Percentiles rank a stretch among this genome's conserved stretches.
phyloP scores from a whole-genome alignment of 2,329 filamentous ascomycete species.

The Ramularia collo-cygni region DNA sequence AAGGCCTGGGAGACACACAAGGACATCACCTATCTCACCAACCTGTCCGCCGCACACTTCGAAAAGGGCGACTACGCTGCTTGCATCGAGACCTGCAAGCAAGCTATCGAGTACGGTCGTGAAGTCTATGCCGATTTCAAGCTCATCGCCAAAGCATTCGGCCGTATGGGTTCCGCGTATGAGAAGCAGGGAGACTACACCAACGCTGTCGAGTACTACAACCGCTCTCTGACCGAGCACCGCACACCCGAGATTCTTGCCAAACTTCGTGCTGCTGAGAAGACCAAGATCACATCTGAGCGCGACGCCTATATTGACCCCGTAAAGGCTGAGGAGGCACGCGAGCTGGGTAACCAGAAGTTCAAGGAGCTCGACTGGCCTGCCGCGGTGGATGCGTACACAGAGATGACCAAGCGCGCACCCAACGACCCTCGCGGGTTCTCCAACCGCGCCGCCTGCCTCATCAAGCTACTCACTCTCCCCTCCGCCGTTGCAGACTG shows the following conservation, averaged over 20 bases:
- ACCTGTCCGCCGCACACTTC: conserved; percentile 86
- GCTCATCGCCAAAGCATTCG: conserved; percentile 94
- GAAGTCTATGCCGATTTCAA: conserved; percentile 94
- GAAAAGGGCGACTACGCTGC: conserved; percentile 93
- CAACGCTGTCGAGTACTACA: conserved; percentile 80
- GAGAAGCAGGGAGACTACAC: conserved; percentile 79
- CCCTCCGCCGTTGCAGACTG: conserved; percentile 90
- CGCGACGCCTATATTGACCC: conserved; percentile 81
- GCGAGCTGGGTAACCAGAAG: conserved; percentile 88
- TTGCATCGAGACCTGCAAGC: conserved; percentile 76
- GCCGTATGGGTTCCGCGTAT: conserved; percentile 86
- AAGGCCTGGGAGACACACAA: conserved; percentile 94
- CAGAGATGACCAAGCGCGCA: conserved; percentile 92
- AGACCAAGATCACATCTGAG: conserved; percentile 69
- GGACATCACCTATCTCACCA: conserved; percentile 97
- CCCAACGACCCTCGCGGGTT: conserved; percentile 90
- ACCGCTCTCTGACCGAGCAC: conserved; percentile 92
- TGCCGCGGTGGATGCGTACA: conserved; percentile 86
- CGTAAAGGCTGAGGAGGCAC: conserved; percentile 87
- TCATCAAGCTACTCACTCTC: conserved; percentile 95
- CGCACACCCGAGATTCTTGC: conserved; percentile 87
- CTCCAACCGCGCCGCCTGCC: conserved; percentile 93
- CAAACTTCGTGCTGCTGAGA: conserved; percentile 88
- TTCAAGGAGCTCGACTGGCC: conserved; percentile 98
- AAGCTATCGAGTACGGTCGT: conserved; percentile 85